Evolutionary conservation across 768 basidiomycete genomes (phyloP).

Genomic region (Xerocomus potaroensis): DNA sequence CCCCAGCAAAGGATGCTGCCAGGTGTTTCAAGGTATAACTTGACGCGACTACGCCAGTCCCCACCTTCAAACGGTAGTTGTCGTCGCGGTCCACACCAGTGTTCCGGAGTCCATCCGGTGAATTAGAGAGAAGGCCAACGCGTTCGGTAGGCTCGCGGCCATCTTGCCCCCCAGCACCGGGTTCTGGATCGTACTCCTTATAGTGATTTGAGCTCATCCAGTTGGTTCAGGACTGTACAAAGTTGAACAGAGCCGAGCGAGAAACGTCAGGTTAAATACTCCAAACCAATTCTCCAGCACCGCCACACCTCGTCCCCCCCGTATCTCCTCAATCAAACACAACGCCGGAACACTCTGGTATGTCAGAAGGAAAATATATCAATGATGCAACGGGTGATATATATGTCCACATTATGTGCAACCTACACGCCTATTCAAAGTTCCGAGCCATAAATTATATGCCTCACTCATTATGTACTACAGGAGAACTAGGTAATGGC

Average conservation of each 20-base stretch:
- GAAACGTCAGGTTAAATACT: neutral
- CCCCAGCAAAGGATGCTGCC: slow-evolving; percentile 49
- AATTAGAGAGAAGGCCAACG: slow-evolving; percentile 35
- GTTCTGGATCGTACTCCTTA: slow-evolving; percentile 43
- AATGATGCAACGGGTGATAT: too few relatives aligned
- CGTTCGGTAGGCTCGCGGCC: slow-evolving; percentile 23
- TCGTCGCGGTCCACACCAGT: slow-evolving; percentile 4
- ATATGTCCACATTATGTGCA: too few relatives aligned
- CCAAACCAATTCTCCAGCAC: neutral
- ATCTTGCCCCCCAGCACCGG: slow-evolving; percentile 5
- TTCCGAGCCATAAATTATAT: too few relatives aligned
- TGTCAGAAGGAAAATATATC: too few relatives aligned
- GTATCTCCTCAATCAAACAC: too few relatives aligned
- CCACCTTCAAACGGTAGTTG: slow-evolving; percentile 1
- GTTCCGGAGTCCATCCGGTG: slow-evolving; percentile 12
- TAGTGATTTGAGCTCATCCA: slow-evolving; percentile 4
- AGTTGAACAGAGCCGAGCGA: neutral
- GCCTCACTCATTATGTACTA: neutral
- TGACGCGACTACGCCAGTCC: slow-evolving; percentile 15
- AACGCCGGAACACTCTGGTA: too few relatives aligned
- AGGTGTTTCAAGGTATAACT: slow-evolving; percentile 33
- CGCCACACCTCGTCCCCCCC: neutral
- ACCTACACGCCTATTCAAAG: too few relatives aligned
- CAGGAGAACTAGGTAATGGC: slow-evolving; percentile 16
- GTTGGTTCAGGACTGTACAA: neutral